Evolutionary conservation across 106 monocot species (phyloP), one percentile per base, ranked within the genome.

Genomic region (Platanthera guangdongensis): DNA sequence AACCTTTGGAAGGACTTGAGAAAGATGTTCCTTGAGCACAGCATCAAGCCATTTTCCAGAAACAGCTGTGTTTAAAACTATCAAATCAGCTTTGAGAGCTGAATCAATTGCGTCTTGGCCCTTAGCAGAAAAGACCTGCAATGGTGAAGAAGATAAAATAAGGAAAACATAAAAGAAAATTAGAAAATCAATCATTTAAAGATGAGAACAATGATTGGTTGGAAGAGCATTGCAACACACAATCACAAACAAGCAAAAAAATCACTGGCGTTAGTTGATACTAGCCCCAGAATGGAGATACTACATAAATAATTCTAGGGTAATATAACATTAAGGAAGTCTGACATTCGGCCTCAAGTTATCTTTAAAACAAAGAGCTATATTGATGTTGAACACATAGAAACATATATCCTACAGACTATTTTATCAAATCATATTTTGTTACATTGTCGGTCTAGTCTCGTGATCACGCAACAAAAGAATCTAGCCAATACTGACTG

Each of bases 11-110:
- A 97, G 86, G 62, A 94, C 91, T 83, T 81, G 70, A 75, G 81
- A 59, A 68, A 86, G 81, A 70, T 86, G 75, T 51, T 91, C 91
- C 51, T 85, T 88, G 0, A 94, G 88, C 77, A 90, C 83, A 81
- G 82, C 72, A 82, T 97, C 97, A 64, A 97, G 89, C 97, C 97
- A 97, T 79, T 94, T 97, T 67, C 97, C 97, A 84, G 97, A 85
- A 68, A 97, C 97, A 69, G 97, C 97, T 2, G 97, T 97, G 84
- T 97, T 97, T 57, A 97, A 83, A 77, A 97, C 72, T 63, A 97
- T 81, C 78, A 97, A 22, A 83, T 97, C 94, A 75, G 89, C 86
- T 76, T 86, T 92, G 10, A 91, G 75, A 78, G 89, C 80, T 76
- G 80, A 73, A 83, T 91, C 86, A 54, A 97, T 53, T 70, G 91